Base-by-base conservation (phyloP, 257 asterid species). In the Vinca minor region DNA sequence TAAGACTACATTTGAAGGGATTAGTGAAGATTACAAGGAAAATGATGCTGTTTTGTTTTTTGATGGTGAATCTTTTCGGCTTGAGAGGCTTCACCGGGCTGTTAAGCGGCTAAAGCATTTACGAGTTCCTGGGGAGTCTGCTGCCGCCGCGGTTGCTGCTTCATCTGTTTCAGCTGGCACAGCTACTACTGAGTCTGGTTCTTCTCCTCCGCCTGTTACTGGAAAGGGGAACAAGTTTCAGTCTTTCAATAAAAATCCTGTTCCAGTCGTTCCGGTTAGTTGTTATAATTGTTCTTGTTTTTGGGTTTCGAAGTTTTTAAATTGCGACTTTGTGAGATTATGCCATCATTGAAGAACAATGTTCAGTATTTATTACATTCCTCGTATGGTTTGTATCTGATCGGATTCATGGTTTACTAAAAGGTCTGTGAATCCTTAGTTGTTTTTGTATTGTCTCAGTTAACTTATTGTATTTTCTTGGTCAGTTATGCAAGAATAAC, bases 41-140 rank as follows among this genome's bases (percentile, higher is more conserved):
- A 87, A 83, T 45, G 98, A 93, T 58, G 98, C 97, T 55, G 95
- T 93, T 74, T 76, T 93, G 59, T 81, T 93, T 77, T 93, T 89
- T 45, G 97, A 89, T 64, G 98, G 98, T 1, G 86, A 77, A 60
- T 80, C 92, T 11, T 82, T 93, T 50, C 85, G 95, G 58, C 78
- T 93, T 71, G 98, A 93, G 78, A 79, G 91, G 56, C 78, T 93
- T 74, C 97, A 93, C 74, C 83, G 92, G 66, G 94, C 92, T 36
- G 98, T 93, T 15, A 93, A 93, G 84, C 78, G 97, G 59, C 73
- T 93, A 74, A 87, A 92, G 76, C 95, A 87, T 84, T 77, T 85
- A 41, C 74, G 97, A 69, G 79, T 66, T 73, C 79, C 78, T 46
- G 92, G 98, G 36, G 99, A 93, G 42, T 83, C 96, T 4, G 38